Conservation (phyloP, 2,329 filamentous ascomycete species). For the Aspergillus udagawae region DNA sequence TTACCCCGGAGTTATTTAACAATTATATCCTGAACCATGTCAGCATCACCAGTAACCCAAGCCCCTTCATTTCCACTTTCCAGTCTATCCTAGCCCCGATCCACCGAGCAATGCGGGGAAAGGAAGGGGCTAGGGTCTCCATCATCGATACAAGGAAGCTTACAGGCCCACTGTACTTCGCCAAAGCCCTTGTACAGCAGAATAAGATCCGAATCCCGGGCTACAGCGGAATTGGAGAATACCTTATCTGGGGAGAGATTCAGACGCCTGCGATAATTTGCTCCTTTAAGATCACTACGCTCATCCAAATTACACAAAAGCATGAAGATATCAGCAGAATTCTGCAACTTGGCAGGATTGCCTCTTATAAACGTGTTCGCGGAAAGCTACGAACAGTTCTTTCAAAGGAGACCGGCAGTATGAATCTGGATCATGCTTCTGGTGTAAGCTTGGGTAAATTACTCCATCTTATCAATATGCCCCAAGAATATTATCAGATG, state of each 20-base stretch:
- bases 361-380: background rate
- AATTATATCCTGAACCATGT: constrained; percentile 23
- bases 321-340: constrained; percentile 19
- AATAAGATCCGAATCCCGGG: constrained; percentile 13
- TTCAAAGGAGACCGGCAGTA: background rate
- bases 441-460: constrained; percentile 22
- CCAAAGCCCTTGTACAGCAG: constrained; percentile 19
- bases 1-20: constrained; percentile 16
- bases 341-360: constrained; percentile 24
- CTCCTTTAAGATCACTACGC: constrained; percentile 19
- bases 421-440: constrained; percentile 10
- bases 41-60: constrained; percentile 10
- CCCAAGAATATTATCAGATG: constrained; percentile 16
- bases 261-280: constrained; percentile 24
- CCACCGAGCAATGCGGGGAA: constrained; percentile 25
- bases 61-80: constrained; percentile 35
- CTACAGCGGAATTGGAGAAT: constrained; percentile 30
- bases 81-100: constrained; percentile 24
- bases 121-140: constrained; percentile 22
- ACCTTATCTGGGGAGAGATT: constrained; percentile 32
- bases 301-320: constrained; percentile 16
- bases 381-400: constrained; percentile 13
- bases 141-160: constrained; percentile 30
- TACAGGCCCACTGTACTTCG: constrained; percentile 21
- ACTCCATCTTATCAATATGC: constrained; percentile 16